phyloP scores from a whole-genome alignment of 2,329 filamentous ascomycete species.

The Stagonosporopsis chrysanthemi region DNA sequence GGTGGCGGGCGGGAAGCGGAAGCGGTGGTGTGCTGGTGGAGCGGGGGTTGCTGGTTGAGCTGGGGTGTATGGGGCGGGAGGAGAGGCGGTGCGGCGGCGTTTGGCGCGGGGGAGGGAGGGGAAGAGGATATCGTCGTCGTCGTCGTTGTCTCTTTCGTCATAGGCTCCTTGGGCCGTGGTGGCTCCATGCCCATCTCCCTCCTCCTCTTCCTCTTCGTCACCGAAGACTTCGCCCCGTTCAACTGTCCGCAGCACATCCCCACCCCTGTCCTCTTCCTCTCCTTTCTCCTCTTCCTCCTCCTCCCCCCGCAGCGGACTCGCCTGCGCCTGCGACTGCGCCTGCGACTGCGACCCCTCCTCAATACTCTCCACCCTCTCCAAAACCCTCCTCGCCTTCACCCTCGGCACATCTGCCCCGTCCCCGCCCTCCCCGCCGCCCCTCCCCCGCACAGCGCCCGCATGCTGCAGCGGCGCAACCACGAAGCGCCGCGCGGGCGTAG shows the following conservation, averaged over 20 bases:
- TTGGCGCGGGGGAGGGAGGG: constrained; percentile 25
- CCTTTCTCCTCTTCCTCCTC: constrained; percentile 14
- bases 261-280: constrained; percentile 1
- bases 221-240: constrained; percentile 16
- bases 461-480: constrained; percentile 32
- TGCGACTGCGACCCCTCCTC: constrained; percentile 35
- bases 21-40: constrained; percentile 23
- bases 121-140: constrained; percentile 43
- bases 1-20: constrained; percentile 30
- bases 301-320: constrained; percentile 22
- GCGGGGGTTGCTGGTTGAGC: neutral
- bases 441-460: too few species aligned
- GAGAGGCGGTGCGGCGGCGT: constrained; percentile 31
- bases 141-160: constrained; percentile 33
- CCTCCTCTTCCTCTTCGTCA: constrained; percentile 8
- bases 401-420: constrained; percentile 1
- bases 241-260: constrained; percentile 21
- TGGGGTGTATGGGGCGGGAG: neutral
- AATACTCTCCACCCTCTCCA: constrained; percentile 46
- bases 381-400: neutral
- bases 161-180: neutral
- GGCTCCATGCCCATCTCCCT: neutral
- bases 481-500: constrained; percentile 46
- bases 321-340: constrained; percentile 28
- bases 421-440: neutral